A percentile compares a stretch with the other conserved stretches of the same genome.
Conservation (phyloP, 345 rosid species). For the Iberis pinnata region DNA sequence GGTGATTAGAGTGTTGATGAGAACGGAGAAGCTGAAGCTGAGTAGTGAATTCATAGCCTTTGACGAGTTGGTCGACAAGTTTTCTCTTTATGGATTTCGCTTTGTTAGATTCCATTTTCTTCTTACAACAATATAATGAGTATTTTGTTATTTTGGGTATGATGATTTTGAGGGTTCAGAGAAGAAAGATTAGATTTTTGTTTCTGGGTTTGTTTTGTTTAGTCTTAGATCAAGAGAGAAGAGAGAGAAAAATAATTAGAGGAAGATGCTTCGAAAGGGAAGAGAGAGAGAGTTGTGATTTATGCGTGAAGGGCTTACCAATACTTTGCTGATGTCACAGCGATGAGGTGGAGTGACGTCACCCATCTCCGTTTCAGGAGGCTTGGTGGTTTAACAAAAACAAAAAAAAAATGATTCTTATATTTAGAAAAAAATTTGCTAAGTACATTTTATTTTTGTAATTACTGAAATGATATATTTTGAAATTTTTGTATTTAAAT, state of each 20-base stretch:
- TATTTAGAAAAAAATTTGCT: too few relatives aligned
- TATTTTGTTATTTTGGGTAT: constrained; percentile 1
- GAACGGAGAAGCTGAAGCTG: constrained; percentile 44
- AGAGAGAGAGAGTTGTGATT: constrained; percentile 6
- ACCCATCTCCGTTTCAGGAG: constrained; percentile 18
- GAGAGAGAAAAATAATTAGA: neutral
- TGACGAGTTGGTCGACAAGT: constrained; percentile 36
- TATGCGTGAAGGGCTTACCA: constrained; percentile 18
- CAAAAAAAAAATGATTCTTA: too few relatives aligned
- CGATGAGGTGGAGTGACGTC: neutral
- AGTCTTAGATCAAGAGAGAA: constrained; percentile 16
- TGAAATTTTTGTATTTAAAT: too few relatives aligned
- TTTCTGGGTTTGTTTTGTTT: too few relatives aligned
- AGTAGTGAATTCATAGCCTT: constrained; percentile 40
- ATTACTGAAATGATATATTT: neutral
- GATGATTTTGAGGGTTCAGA: neutral
- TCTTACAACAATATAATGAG: neutral
- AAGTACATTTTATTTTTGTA: too few relatives aligned
- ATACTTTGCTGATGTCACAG: constrained; percentile 13
- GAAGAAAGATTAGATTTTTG: too few relatives aligned
- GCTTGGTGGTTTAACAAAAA: constrained; percentile 14
- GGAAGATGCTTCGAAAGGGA: constrained; percentile 12
- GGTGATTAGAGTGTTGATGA: constrained; percentile 20
- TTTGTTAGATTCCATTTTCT: constrained; percentile 21
- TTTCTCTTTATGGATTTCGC: constrained; percentile 22